Evolutionary conservation across 139 green algal genomes (phyloP).

Genomic region (Chlamydomonas sphaeroides): DNA sequence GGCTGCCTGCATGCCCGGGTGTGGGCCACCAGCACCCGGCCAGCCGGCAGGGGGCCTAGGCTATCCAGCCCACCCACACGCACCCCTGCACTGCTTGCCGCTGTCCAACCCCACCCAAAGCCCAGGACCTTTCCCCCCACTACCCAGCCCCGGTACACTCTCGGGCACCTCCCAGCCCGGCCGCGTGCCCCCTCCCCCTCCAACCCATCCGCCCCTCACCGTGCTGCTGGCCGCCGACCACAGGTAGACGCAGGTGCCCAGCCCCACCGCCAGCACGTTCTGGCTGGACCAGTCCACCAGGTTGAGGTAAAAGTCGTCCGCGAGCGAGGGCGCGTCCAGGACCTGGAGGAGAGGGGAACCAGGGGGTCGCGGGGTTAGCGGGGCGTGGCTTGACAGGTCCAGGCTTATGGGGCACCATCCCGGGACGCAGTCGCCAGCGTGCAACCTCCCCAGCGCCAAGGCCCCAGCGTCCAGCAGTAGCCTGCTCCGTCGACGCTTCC

Average conservation of each 20-base stretch:
- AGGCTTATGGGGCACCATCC: too few species aligned
- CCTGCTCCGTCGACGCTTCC: too few species aligned
- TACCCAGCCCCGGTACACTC: too few species aligned
- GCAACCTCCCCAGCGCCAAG: too few species aligned
- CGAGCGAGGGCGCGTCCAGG: slow-evolving; percentile 74
- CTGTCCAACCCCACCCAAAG: too few species aligned
- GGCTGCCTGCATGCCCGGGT: too few species aligned
- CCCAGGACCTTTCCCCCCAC: neutral
- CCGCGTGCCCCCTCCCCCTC: neutral
- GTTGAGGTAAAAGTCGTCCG: slow-evolving; percentile 99
- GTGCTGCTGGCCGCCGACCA: slow-evolving; percentile 94
- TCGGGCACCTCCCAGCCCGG: neutral
- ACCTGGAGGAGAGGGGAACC: slow-evolving; percentile 59
- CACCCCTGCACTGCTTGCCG: neutral
- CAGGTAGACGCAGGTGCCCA: slow-evolving; percentile 95
- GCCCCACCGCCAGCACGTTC: slow-evolving; percentile 94
- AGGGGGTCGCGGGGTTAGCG: neutral
- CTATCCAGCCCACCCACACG: neutral
- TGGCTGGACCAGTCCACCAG: slow-evolving; percentile 95
- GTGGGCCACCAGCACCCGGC: too few species aligned
- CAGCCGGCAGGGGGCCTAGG: too few species aligned
- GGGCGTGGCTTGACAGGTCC: too few species aligned
- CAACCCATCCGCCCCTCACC: slow-evolving; percentile 52
- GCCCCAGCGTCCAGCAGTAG: too few species aligned
- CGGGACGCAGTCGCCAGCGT: too few species aligned